These are phyloP conservation scores for Purpureocillium lavendulum DNA, from an alignment of 2,329 filamentous ascomycete species.

Conservation along the genomic window DNA sequence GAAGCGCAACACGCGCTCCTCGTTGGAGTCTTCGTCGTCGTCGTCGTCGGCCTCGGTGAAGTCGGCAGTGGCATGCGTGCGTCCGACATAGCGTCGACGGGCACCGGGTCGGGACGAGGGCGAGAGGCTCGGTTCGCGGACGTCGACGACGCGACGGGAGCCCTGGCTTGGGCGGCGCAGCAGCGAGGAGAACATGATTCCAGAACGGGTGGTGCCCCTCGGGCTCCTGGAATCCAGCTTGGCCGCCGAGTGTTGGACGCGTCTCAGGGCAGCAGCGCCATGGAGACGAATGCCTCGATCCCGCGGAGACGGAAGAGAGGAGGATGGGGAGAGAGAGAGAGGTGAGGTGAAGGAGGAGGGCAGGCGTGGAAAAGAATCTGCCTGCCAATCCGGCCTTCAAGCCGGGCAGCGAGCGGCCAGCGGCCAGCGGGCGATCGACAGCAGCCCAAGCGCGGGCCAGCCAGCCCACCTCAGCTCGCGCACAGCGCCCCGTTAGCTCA, in stretches of 20 bases:
- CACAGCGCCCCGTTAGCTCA: too few relatives aligned
- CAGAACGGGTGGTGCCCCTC: constrained; percentile 5
- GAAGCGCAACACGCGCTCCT: constrained; percentile 17
- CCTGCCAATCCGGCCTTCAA: neutral
- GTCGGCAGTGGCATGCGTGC: constrained; percentile 51
- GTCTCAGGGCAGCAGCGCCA: constrained; percentile 15
- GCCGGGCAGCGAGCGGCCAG: too few relatives aligned
- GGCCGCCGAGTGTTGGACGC: constrained; percentile 9
- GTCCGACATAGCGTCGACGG: constrained; percentile 16
- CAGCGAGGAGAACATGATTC: constrained; percentile 28
- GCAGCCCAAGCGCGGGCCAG: too few relatives aligned
- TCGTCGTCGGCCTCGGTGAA: constrained; percentile 57
- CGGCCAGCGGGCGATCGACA: too few relatives aligned
- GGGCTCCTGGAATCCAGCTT: constrained; percentile 10
- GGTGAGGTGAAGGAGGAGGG: constrained; percentile 8
- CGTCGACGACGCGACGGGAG: constrained; percentile 22
- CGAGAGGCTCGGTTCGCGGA: constrained; percentile 19
- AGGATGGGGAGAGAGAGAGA: too few relatives aligned
- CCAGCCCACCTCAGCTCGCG: too few relatives aligned
- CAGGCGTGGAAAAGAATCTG: constrained; percentile 4
- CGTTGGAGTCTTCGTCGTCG: constrained; percentile 31
- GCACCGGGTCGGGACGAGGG: constrained; percentile 19
- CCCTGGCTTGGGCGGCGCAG: constrained; percentile 23
- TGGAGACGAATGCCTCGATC: constrained; percentile 3
- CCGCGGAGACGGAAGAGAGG: too few relatives aligned